A percentile compares a stretch with the other conserved stretches of the same genome.
Conservation (phyloP, 768 basidiomycete species). For the Postia placenta region DNA sequence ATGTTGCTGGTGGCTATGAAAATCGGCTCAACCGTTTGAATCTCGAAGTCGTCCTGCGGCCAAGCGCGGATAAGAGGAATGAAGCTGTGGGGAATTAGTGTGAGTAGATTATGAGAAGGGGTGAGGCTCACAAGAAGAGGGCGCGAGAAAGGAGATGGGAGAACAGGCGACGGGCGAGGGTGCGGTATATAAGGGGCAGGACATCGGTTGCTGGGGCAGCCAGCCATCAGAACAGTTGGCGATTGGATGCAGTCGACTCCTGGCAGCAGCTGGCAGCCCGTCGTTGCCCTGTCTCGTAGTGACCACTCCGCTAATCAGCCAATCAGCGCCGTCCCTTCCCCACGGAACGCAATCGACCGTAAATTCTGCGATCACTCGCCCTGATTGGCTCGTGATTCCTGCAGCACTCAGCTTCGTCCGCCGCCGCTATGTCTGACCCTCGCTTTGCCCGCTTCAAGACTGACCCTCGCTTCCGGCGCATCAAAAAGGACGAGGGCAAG, state of each 20-base stretch:
- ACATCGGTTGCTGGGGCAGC: no score
- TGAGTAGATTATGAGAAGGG: not conserved
- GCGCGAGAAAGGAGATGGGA: slow-evolving; percentile 17
- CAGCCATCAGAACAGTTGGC: not conserved
- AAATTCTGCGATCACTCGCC: not conserved
- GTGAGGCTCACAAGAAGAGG: slow-evolving; percentile 14
- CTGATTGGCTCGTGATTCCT: slow-evolving; percentile 8
- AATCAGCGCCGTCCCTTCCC: not conserved
- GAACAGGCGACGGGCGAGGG: slow-evolving; percentile 3
- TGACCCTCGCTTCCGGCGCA: slow-evolving; percentile 89
- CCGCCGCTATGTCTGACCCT: slow-evolving; percentile 61
- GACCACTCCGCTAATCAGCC: not conserved
- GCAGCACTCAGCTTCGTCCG: not conserved
- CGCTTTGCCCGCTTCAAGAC: slow-evolving; percentile 83
- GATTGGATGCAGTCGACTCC: not conserved
- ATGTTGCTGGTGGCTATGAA: slow-evolving; percentile 12
- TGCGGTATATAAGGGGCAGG: slow-evolving; percentile 20
- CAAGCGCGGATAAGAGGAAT: slow-evolving; percentile 19
- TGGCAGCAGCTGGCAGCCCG: not conserved
- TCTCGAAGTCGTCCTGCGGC: slow-evolving; percentile 29
- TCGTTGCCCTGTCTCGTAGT: not conserved
- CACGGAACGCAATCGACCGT: not conserved
- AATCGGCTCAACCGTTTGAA: slow-evolving; percentile 23
- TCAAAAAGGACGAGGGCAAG: slow-evolving; percentile 74
- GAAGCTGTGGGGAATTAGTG: slow-evolving; percentile 12